Evolutionary conservation across 139 green algal genomes (phyloP).

Genomic region (Chlamydomonas urium): DNA sequence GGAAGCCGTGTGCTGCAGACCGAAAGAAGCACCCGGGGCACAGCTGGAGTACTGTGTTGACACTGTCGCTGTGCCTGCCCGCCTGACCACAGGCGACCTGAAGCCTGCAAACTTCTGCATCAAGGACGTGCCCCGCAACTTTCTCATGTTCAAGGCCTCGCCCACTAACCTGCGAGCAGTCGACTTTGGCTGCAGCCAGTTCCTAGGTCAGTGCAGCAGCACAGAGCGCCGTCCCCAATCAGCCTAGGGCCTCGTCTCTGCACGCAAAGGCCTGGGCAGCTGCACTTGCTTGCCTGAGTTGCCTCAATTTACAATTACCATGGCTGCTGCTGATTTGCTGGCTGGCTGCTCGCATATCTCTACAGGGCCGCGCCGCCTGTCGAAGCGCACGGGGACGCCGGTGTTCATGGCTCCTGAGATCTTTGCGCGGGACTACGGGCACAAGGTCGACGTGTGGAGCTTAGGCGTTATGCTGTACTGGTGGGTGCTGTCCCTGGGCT

Average conservation of each 20-base stretch:
- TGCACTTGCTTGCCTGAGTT: background rate
- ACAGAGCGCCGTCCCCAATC: too few relatives aligned
- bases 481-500: too few relatives aligned
- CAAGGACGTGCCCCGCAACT: conserved; percentile 23
- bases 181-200: conserved; percentile 58
- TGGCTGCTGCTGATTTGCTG: too few relatives aligned
- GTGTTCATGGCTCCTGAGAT: conserved; percentile 87
- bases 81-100: conserved; percentile 26
- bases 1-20: too few relatives aligned
- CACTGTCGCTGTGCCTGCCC: too few relatives aligned
- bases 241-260: too few relatives aligned
- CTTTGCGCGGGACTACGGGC: conserved; percentile 63
- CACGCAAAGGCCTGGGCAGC: too few relatives aligned
- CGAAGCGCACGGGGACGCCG: conserved; percentile 66
- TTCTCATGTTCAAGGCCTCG: background rate
- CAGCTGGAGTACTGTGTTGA: too few relatives aligned
- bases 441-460: conserved; percentile 76
- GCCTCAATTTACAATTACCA: too few relatives aligned
- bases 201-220: conserved; percentile 21
- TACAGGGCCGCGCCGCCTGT: conserved; percentile 26
- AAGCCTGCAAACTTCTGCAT: conserved; percentile 45
- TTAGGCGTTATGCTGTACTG: conserved; percentile 77
- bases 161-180: conserved; percentile 45
- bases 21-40: too few relatives aligned
- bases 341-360: background rate